Evolutionary conservation across 495 filamentous ascomycete species (phyloP).

Genomic region (Delitschia confertaspora): DNA sequence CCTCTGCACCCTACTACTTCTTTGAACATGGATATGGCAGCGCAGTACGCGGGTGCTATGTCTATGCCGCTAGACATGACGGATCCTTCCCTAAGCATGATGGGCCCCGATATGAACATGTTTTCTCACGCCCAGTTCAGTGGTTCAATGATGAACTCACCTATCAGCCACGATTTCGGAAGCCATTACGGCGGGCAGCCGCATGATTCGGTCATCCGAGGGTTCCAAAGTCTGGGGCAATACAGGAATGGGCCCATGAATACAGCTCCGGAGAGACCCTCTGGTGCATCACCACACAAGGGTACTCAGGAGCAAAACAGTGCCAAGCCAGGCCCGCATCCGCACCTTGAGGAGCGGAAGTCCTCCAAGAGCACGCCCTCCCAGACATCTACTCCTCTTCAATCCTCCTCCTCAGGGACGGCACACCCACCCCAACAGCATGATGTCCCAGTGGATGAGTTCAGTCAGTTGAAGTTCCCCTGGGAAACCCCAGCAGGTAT

Average conservation of each 20-base stretch:
- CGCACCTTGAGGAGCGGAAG: slow-evolving; percentile 9
- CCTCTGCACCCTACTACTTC: slow-evolving; percentile 26
- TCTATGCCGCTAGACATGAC: slow-evolving; percentile 31
- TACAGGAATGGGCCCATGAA: slow-evolving; percentile 8
- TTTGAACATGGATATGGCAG: slow-evolving; percentile 32
- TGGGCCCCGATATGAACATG: slow-evolving; percentile 28
- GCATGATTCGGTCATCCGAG: slow-evolving; percentile 9
- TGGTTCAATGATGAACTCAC: slow-evolving; percentile 30
- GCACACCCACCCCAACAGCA: background rate
- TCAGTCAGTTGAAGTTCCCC: slow-evolving; percentile 20
- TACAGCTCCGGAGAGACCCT: slow-evolving; percentile 9
- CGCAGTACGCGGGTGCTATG: slow-evolving; percentile 26
- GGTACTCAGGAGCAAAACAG: slow-evolving; percentile 20
- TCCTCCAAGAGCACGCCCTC: slow-evolving; percentile 5
- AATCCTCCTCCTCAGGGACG: background rate
- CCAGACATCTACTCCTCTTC: slow-evolving; percentile 2
- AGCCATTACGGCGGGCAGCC: background rate
- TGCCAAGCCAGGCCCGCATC: slow-evolving; percentile 6
- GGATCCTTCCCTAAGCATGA: slow-evolving; percentile 18
- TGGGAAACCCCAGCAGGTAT: slow-evolving; percentile 26
- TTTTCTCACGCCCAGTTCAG: slow-evolving; percentile 28
- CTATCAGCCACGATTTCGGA: slow-evolving; percentile 19
- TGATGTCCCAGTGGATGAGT: slow-evolving; percentile 7
- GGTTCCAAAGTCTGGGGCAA: slow-evolving; percentile 11
- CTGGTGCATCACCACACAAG: slow-evolving; percentile 3